These are phyloP conservation scores for Pilatotrama ljubarskyi DNA, from an alignment of 768 basidiomycete species.

Conservation along the genomic window DNA sequence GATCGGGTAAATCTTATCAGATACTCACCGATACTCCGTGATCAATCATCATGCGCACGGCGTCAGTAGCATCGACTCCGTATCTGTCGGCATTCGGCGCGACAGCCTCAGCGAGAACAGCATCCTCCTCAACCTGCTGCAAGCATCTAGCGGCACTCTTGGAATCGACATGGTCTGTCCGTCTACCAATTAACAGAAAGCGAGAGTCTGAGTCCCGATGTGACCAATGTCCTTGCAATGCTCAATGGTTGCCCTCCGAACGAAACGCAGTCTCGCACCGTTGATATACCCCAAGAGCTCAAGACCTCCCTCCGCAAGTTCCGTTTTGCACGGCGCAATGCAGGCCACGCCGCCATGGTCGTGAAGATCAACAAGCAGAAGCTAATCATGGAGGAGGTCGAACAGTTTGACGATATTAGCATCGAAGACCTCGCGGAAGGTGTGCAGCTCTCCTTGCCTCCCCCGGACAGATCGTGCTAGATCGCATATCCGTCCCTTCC, in stretches of 20 bases:
- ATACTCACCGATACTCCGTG: constrained; percentile 1
- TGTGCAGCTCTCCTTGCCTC: constrained; percentile 30
- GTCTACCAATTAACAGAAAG: not conserved
- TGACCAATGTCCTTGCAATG: not conserved
- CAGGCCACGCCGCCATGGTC: constrained; percentile 74
- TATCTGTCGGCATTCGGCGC: not conserved
- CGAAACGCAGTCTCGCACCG: constrained; percentile 59
- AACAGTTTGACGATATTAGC: constrained; percentile 71
- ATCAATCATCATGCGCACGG: not conserved
- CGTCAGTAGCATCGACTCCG: not conserved
- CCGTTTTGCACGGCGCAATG: constrained; percentile 63
- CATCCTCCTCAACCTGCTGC: no score
- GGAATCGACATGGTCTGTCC: constrained; percentile 14
- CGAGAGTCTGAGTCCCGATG: not conserved
- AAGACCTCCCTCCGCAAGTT: constrained; percentile 84
- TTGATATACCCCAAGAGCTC: constrained; percentile 81
- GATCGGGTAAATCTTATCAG: constrained; percentile 12
- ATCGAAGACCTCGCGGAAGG: constrained; percentile 90
- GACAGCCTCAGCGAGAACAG: no score
- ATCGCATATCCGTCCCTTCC: not conserved
- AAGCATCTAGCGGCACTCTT: no score
- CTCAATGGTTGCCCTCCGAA: not conserved
- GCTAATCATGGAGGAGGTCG: constrained; percentile 81
- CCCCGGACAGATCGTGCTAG: not conserved
- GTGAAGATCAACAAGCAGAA: constrained; percentile 89